Percentiles rank a stretch among this genome's conserved stretches.
Evolutionary conservation across 202 grass and related monocot genomes (phyloP).

Genomic region (Cymbopogon flexuosus): DNA sequence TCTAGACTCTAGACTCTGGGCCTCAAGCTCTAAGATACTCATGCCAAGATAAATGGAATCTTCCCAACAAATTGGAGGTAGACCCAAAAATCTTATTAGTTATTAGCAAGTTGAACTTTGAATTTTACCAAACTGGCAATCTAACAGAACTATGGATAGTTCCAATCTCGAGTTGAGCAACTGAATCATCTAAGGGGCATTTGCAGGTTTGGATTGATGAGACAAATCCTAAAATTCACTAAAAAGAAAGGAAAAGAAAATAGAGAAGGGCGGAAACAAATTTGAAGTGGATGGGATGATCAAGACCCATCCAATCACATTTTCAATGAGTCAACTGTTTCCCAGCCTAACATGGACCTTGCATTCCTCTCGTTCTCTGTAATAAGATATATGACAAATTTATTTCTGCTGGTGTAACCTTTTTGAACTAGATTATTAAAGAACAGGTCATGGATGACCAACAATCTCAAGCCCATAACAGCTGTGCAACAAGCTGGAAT

Average conservation of each 20-base stretch:
- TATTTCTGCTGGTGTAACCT: not conserved
- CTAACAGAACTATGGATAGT: constrained; percentile 4
- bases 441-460: not conserved
- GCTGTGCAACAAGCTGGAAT: not conserved
- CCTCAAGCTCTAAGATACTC: not conserved
- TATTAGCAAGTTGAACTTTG: not conserved
- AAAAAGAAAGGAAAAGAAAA: not conserved
- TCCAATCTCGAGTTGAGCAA: not conserved
- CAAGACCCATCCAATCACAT: not conserved
- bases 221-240: not conserved
- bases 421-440: constrained; percentile 15
- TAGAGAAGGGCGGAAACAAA: not conserved
- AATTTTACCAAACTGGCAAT: not conserved
- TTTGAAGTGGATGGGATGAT: constrained; percentile 3
- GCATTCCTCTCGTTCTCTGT: not conserved
- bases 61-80: not conserved
- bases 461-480: not conserved
- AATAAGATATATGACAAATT: not conserved
- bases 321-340: not conserved
- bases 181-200: not conserved
- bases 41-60: constrained; percentile 1
- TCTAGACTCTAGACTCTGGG: not conserved
- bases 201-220: not conserved
- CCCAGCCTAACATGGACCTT: not conserved
- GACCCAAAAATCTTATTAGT: no score